These are phyloP conservation scores for Eragrostis tef DNA, from an alignment of 202 grass and related monocot genomes.

Conservation along the genomic window DNA sequence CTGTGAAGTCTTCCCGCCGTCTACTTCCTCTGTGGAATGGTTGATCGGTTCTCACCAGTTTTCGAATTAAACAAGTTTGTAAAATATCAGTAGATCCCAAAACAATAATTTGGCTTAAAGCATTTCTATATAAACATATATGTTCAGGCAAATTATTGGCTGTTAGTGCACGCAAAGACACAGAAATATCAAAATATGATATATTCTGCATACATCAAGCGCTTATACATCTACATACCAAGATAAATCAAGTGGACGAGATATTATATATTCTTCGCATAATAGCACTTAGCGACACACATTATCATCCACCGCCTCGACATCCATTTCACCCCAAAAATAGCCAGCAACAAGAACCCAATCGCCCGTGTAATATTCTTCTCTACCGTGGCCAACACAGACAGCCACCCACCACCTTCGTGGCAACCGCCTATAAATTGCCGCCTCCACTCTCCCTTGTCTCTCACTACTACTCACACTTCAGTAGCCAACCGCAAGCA, in stretches of 20 bases:
- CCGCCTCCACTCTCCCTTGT: neutral
- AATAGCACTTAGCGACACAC: neutral
- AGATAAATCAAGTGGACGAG: conserved; percentile 3
- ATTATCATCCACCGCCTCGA: neutral
- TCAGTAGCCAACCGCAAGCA: conserved; percentile 4
- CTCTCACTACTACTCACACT: neutral
- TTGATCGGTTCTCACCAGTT: neutral
- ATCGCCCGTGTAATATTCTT: neutral
- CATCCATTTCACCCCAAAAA: conserved; percentile 32
- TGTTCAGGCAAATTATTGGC: too few species aligned
- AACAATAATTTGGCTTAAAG: neutral
- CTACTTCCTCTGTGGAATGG: neutral
- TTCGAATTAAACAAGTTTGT: neutral
- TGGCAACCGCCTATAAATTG: conserved; percentile 46
- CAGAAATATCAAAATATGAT: too few species aligned
- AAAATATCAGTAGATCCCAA: neutral
- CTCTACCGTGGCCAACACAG: neutral
- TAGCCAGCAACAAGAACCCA: neutral
- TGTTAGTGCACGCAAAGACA: too few species aligned
- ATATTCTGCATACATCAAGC: too few species aligned
- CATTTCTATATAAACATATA: too few species aligned
- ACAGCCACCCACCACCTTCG: neutral
- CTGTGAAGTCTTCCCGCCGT: neutral
- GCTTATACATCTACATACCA: neutral
- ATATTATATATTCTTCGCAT: neutral